These are phyloP conservation scores for Axilococcus clingmanii DNA, from an alignment of 139 green algal genomes.

Conservation along the genomic window DNA sequence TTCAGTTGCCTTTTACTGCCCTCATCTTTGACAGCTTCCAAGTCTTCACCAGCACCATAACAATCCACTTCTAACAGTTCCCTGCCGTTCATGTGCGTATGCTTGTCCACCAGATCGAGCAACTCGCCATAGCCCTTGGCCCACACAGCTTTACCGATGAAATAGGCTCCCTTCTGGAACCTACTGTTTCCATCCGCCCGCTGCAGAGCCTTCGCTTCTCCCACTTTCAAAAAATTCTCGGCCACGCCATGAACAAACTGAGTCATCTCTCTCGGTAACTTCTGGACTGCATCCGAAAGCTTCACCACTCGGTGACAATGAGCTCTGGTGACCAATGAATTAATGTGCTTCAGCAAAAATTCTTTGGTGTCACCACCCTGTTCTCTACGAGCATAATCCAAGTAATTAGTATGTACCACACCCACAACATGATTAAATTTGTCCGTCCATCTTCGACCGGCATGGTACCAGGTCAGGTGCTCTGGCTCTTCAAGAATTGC, in stretches of 20 bases:
- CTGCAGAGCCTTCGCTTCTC: conserved; percentile 34
- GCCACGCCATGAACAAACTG: conserved; percentile 95
- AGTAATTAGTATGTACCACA: conserved; percentile 99
- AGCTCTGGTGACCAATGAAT: conserved; percentile 67
- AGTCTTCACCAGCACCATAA: conserved; percentile 85
- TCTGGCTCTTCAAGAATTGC: conserved; percentile 98
- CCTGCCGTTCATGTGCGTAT: conserved; percentile 7
- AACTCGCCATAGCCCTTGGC: conserved; percentile 98
- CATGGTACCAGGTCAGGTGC: conserved; percentile 99
- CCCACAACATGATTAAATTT: conserved; percentile 95
- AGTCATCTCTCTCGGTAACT: conserved; percentile 73
- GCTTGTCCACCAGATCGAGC: conserved; percentile 63
- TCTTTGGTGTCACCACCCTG: conserved; percentile 36
- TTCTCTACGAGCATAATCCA: conserved; percentile 84
- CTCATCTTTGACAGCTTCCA: conserved; percentile 43
- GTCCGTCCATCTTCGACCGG: conserved; percentile 90
- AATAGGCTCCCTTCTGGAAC: conserved; percentile 76
- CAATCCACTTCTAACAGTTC: conserved; percentile 70
- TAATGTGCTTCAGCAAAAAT: conserved; percentile 56
- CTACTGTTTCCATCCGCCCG: conserved; percentile 1
- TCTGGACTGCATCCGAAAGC: conserved; percentile 93
- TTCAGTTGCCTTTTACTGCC: conserved; percentile 31
- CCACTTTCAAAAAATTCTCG: conserved; percentile 77
- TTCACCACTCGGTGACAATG: conserved; percentile 98
- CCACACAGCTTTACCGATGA: conserved; percentile 94